Conservation (phyloP, 495 filamentous ascomycete genomes). For the Aspergillus diversus region DNA sequence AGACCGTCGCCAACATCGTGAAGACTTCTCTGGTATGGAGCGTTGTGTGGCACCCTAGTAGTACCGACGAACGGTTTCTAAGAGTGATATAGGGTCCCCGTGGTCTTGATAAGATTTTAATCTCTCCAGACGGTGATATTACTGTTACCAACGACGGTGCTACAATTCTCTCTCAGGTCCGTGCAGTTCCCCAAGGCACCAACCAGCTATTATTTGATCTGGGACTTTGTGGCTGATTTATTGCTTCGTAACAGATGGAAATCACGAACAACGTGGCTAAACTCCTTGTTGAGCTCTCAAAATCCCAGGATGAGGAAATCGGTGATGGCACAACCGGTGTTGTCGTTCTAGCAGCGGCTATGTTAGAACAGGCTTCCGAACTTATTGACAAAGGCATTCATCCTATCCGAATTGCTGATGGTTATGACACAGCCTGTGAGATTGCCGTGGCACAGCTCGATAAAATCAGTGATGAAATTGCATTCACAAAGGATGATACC, state of each 20-base stretch:
- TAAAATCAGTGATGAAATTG: constrained; percentile 85
- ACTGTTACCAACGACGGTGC: constrained; percentile 99
- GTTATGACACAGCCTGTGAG: constrained; percentile 96
- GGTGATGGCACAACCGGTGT: constrained; percentile 98
- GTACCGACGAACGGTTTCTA: constrained; percentile 21
- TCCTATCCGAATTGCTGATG: constrained; percentile 96
- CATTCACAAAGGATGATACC: constrained; percentile 77
- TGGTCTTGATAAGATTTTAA: constrained; percentile 98
- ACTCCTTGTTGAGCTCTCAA: constrained; percentile 95
- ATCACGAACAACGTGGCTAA: constrained; percentile 98
- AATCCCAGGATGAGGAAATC: constrained; percentile 98
- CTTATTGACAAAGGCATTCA: constrained; percentile 99
- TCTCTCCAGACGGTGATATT: constrained; percentile 98
- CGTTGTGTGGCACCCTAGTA: not conserved
- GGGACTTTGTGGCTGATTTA: not conserved
- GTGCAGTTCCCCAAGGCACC: constrained; percentile 15
- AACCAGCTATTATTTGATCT: not conserved
- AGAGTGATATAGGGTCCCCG: constrained; percentile 70
- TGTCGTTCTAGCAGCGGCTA: constrained; percentile 91
- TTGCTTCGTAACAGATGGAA: constrained; percentile 71
- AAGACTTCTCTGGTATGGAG: constrained; percentile 80
- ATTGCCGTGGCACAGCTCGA: constrained; percentile 92
- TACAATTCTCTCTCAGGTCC: constrained; percentile 86
- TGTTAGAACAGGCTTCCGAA: constrained; percentile 96
- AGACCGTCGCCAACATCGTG: constrained; percentile 95